These are phyloP conservation scores for Hypoxylon sp. DNA, from an alignment of 2,329 filamentous ascomycete species.

Conservation along the genomic window DNA sequence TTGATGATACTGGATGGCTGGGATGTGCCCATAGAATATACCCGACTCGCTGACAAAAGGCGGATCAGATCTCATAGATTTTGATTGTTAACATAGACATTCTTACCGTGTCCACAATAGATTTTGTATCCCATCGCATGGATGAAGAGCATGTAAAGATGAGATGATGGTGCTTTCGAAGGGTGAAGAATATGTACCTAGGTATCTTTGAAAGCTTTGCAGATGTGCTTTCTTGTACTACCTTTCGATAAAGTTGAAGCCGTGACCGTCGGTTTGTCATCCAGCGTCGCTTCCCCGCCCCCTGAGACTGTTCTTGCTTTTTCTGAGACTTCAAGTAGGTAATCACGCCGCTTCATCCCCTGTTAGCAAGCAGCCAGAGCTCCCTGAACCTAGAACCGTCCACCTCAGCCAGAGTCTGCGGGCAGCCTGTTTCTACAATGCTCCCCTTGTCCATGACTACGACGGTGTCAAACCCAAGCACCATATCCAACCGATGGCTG, in stretches of 20 bases:
- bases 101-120: background rate
- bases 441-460: slow-evolving; percentile 61
- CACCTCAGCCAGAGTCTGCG: slow-evolving; percentile 8
- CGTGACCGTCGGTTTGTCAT: background rate
- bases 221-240: background rate
- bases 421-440: slow-evolving; percentile 55
- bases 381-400: slow-evolving; percentile 20
- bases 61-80: slow-evolving; percentile 3
- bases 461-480: slow-evolving; percentile 62
- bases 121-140: background rate
- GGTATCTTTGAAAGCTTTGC: background rate
- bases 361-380: slow-evolving; percentile 12
- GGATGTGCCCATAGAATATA: slow-evolving; percentile 28
- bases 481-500: slow-evolving; percentile 54
- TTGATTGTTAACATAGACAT: background rate
- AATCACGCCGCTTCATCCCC: too few species aligned
- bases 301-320: background rate
- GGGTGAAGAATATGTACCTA: background rate
- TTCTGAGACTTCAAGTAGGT: background rate
- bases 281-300: background rate
- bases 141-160: background rate
- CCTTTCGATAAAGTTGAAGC: background rate
- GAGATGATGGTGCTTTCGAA: background rate
- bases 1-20: slow-evolving; percentile 1
- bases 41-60: slow-evolving; percentile 12